Evolutionary conservation across 2,329 filamentous ascomycete genomes (phyloP).

Genomic region (Colletotrichum australisinense): DNA sequence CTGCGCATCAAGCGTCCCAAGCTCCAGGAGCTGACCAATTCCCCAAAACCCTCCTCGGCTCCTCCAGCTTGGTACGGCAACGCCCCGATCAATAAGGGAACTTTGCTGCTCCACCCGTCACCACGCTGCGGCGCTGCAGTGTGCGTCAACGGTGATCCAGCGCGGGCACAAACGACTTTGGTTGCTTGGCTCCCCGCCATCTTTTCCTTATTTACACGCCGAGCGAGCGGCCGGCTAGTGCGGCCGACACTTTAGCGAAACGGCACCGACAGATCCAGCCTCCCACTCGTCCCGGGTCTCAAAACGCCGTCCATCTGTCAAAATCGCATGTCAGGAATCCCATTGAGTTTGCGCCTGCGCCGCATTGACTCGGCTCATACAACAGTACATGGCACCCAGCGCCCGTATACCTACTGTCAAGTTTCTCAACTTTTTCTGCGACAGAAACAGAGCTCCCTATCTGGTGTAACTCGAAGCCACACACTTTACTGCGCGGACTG

Average conservation of each 20-base stretch:
- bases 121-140: not conserved
- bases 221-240: not conserved
- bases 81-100: constrained; percentile 22
- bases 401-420: constrained; percentile 4
- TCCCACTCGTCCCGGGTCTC: constrained; percentile 5
- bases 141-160: constrained; percentile 6
- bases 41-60: not conserved
- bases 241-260: constrained; percentile 12
- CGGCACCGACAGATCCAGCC: constrained; percentile 12
- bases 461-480: not conserved
- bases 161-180: not conserved
- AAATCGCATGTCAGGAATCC: constrained; percentile 10
- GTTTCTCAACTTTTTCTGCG: not conserved
- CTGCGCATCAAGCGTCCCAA: constrained; percentile 28
- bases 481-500: not conserved
- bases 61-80: not conserved
- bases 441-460: not conserved
- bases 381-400: not conserved
- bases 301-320: not conserved
- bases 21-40: constrained; percentile 14
- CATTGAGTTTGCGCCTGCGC: not conserved
- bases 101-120: constrained; percentile 16
- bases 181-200: constrained; percentile 20
- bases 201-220: not conserved
- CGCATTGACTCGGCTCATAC: not conserved